Evolutionary conservation across 2,329 filamentous ascomycete species (phyloP).

Genomic region (Madurella mycetomatis): DNA sequence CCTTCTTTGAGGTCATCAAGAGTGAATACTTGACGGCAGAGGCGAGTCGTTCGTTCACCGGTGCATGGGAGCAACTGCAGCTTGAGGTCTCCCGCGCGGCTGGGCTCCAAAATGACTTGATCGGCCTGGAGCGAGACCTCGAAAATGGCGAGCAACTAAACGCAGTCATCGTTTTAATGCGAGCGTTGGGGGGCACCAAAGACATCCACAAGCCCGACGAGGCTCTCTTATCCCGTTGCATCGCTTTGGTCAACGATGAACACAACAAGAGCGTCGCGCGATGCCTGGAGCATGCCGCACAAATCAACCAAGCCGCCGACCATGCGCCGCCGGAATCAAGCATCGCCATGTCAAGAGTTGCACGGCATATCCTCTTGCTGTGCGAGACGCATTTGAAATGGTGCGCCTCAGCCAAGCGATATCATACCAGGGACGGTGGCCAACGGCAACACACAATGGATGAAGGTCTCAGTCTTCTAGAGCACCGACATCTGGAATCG

Average conservation of each 20-base stretch:
- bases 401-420: slow-evolving; percentile 16
- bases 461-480: too few relatives aligned
- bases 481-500: neutral
- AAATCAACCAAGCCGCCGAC: slow-evolving; percentile 1
- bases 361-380: slow-evolving; percentile 13
- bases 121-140: slow-evolving; percentile 15
- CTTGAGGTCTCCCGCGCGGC: slow-evolving; percentile 10
- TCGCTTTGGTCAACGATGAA: slow-evolving; percentile 11
- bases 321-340: neutral
- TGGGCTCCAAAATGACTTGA: slow-evolving; percentile 19
- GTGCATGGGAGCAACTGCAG: slow-evolving; percentile 8
- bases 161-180: slow-evolving; percentile 15
- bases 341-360: slow-evolving; percentile 8
- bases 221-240: neutral
- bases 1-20: slow-evolving; percentile 22
- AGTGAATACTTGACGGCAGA: slow-evolving; percentile 7
- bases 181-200: neutral
- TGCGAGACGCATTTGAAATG: slow-evolving; percentile 20
- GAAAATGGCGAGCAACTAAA: slow-evolving; percentile 17
- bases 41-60: neutral
- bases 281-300: slow-evolving; percentile 1
- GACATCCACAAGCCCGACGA: neutral
- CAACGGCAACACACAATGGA: neutral
- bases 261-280: slow-evolving; percentile 14
- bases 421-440: slow-evolving; percentile 3